Evolutionary conservation across 768 basidiomycete genomes (phyloP).

Genomic region (Cyclocybe aegerita): DNA sequence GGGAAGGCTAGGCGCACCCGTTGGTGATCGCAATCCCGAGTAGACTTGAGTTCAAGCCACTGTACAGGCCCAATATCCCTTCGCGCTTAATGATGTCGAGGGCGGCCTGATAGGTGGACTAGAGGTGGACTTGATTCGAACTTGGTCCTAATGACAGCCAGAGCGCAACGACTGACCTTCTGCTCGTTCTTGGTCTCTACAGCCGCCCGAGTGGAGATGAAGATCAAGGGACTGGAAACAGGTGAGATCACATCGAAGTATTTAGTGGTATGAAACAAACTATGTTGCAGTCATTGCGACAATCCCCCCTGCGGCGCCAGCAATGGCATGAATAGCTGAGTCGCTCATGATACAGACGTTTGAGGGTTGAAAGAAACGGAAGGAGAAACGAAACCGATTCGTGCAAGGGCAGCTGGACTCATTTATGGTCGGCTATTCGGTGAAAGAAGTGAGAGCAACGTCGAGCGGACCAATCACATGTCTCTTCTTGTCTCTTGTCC

Average conservation of each 20-base stretch:
- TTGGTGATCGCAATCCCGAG: conserved; percentile 94
- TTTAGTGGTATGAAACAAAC: conserved; percentile 30
- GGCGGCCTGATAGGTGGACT: conserved; percentile 69
- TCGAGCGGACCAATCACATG: conserved; percentile 17
- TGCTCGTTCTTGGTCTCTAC: conserved; percentile 80
- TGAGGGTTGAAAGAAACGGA: conserved; percentile 8
- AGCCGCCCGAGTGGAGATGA: conserved; percentile 90
- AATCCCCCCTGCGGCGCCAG: conserved; percentile 90
- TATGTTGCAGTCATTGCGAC: conserved; percentile 89
- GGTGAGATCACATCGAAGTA: neutral
- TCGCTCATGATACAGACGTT: conserved; percentile 54
- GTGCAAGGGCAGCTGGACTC: conserved; percentile 1
- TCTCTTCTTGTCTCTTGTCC: conserved; percentile 5
- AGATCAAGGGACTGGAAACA: conserved; percentile 75
- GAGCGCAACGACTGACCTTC: conserved; percentile 49
- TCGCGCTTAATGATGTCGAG: conserved; percentile 81
- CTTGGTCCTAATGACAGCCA: neutral
- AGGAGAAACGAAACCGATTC: conserved; percentile 2
- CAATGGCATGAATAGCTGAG: conserved; percentile 81
- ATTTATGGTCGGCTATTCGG: conserved; percentile 19
- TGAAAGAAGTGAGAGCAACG: conserved; percentile 6
- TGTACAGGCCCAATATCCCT: conserved; percentile 83
- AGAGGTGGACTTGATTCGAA: conserved; percentile 3
- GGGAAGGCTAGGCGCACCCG: conserved; percentile 46
- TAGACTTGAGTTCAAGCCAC: conserved; percentile 81